A percentile compares a stretch with the other conserved stretches of the same genome.
phyloP scores from a whole-genome alignment of 148 eudicot species.

The Diospyros lotus region DNA sequence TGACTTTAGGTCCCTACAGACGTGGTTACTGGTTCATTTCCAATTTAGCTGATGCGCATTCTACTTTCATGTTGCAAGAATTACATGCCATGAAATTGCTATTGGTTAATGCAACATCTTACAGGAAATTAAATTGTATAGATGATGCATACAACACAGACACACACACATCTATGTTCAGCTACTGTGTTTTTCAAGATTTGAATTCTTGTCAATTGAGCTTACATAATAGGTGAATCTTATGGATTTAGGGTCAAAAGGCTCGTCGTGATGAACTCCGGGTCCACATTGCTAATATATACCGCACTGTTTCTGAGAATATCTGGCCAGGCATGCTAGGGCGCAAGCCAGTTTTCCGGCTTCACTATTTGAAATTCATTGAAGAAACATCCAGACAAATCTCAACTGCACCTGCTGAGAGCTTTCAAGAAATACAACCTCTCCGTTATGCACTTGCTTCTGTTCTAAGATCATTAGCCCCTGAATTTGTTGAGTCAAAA shows the following conservation, averaged over 20 bases:
- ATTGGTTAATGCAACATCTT: not conserved
- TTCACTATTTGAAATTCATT: constrained; percentile 87
- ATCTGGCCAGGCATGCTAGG: constrained; percentile 97
- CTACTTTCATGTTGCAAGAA: not conserved
- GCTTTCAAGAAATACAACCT: constrained; percentile 89
- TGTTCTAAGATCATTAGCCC: constrained; percentile 90
- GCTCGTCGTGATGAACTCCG: constrained; percentile 98
- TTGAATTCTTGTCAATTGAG: constrained; percentile 2
- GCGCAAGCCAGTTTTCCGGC: constrained; percentile 86
- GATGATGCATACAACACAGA: too few species aligned
- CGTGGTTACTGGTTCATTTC: not conserved
- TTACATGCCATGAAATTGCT: not conserved
- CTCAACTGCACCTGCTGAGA: constrained; percentile 57
- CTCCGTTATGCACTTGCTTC: constrained; percentile 91
- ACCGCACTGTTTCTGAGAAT: constrained; percentile 88
- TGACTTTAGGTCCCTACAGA: not conserved
- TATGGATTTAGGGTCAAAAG: constrained; percentile 69
- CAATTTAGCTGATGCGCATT: not conserved
- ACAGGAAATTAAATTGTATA: not conserved
- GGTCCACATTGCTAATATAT: constrained; percentile 77
- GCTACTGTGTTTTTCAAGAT: not conserved
- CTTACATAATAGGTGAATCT: constrained; percentile 8
- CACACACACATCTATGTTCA: too few species aligned
- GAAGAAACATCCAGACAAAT: constrained; percentile 88
- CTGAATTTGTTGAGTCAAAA: constrained; percentile 95